These are phyloP conservation scores for Colletotrichum acutatum DNA, from an alignment of 2,329 filamentous ascomycete species.

Conservation along the genomic window DNA sequence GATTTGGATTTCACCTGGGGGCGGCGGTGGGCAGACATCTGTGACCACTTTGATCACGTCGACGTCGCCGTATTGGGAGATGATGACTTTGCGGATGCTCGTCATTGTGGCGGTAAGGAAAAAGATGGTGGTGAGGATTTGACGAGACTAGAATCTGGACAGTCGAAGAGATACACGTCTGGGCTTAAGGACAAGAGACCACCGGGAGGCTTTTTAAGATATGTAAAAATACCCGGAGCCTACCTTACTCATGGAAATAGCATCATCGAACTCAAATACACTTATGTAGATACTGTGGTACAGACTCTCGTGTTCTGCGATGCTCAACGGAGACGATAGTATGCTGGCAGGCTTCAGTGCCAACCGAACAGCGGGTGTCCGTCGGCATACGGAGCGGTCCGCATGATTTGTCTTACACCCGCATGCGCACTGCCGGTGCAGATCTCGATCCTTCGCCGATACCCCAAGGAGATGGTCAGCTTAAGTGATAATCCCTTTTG, in stretches of 20 bases:
- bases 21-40: constrained; percentile 50
- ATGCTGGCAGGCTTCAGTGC: not conserved
- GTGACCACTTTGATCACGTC: constrained; percentile 48
- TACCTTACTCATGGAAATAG: not conserved
- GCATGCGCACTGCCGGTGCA: not conserved
- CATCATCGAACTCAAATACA: not conserved
- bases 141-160: not conserved
- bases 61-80: constrained; percentile 54
- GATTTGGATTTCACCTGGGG: constrained; percentile 56
- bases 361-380: not conserved
- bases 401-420: not conserved
- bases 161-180: not conserved
- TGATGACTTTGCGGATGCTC: constrained; percentile 57
- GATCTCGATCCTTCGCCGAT: not conserved
- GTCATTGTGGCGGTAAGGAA: not conserved
- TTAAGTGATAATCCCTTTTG: accelerated
- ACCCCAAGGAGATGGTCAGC: not conserved
- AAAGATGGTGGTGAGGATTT: not conserved
- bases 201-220: not conserved
- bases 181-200: not conserved
- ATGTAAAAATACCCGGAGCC: too few relatives aligned
- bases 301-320: not conserved
- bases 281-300: too few relatives aligned
- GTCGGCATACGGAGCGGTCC: not conserved
- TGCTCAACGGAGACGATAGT: not conserved